These are phyloP conservation scores for Oryza meyeriana DNA, from an alignment of 176 grass and related monocot genomes.

Conservation along the genomic window DNA sequence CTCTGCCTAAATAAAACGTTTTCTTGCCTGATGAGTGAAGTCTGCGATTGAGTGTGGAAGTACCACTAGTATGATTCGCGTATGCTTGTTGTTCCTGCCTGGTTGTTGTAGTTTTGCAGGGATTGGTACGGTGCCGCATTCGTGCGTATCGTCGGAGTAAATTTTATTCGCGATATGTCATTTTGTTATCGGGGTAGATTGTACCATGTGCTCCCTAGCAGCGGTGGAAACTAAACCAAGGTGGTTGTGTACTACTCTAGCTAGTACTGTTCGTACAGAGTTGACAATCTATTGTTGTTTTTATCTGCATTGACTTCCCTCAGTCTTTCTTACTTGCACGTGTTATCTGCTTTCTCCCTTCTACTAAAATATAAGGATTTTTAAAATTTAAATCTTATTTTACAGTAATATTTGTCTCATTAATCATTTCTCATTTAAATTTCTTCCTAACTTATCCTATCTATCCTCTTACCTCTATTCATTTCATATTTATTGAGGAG, in stretches of 20 bases:
- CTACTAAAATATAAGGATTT: no score
- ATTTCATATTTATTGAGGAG: no score
- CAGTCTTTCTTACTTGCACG: not conserved
- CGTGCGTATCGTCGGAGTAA: not conserved
- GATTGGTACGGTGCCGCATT: not conserved
- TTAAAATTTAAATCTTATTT: no score
- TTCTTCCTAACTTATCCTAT: no score
- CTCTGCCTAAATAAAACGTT: not conserved
- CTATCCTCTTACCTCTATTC: no score
- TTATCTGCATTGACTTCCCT: not conserved
- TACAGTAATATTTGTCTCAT: no score
- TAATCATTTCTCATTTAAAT: no score
- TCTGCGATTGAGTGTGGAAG: not conserved
- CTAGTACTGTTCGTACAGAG: not conserved
- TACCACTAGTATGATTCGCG: not conserved
- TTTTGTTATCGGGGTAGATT: not conserved
- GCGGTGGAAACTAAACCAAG: not conserved
- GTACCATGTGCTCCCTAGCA: not conserved
- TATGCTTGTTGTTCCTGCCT: not conserved
- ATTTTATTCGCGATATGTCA: not conserved
- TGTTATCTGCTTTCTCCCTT: no score
- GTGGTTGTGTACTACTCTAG: not conserved
- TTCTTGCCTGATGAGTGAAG: not conserved
- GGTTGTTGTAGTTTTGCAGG: not conserved
- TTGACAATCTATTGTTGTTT: not conserved